These are phyloP conservation scores for Backusella mclennaniae DNA, from an alignment of 192 early-diverging fungal species.

Conservation along the genomic window DNA sequence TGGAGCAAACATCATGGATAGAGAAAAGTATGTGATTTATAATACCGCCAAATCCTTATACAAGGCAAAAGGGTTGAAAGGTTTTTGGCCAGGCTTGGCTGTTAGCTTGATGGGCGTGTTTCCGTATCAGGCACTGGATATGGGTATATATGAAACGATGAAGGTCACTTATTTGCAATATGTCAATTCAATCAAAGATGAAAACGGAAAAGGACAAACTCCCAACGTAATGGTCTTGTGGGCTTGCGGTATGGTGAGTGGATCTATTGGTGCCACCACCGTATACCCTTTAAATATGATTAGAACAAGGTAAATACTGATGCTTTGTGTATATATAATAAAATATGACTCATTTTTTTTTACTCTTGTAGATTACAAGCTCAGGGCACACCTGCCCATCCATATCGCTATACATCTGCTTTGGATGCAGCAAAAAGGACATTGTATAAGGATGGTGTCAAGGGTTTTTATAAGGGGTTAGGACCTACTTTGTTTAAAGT, in stretches of 20 bases:
- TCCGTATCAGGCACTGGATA: slow-evolving; percentile 74
- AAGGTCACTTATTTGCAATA: slow-evolving; percentile 58
- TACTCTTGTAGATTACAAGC: slow-evolving; percentile 64
- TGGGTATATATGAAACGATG: slow-evolving; percentile 70
- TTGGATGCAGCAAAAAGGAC: slow-evolving; percentile 64
- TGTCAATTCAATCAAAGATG: slow-evolving; percentile 31
- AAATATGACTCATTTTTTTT: background rate
- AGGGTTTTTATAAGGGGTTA: slow-evolving; percentile 76
- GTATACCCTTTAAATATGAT: slow-evolving; percentile 77
- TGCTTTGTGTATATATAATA: background rate
- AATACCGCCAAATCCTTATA: slow-evolving; percentile 60
- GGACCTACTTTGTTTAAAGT: slow-evolving; percentile 73
- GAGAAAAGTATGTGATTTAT: slow-evolving; percentile 35
- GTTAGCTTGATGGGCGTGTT: slow-evolving; percentile 66
- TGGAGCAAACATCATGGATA: slow-evolving; percentile 8
- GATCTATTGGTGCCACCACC: slow-evolving; percentile 61
- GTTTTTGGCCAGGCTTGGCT: slow-evolving; percentile 56
- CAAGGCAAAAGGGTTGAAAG: slow-evolving; percentile 53
- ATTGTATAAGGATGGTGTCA: slow-evolving; percentile 55
- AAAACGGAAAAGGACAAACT: slow-evolving; percentile 28
- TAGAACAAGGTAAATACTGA: slow-evolving; percentile 58
- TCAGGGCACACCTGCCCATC: slow-evolving; percentile 75
- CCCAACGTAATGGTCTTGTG: slow-evolving; percentile 53
- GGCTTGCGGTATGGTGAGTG: slow-evolving; percentile 66
- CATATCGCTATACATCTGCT: slow-evolving; percentile 60